A percentile compares a stretch with the other conserved stretches of the same genome.
These are phyloP conservation scores for Waltiozyma sp. DNA, from an alignment of 1,139 yeast genomes.

Conservation along the genomic window DNA sequence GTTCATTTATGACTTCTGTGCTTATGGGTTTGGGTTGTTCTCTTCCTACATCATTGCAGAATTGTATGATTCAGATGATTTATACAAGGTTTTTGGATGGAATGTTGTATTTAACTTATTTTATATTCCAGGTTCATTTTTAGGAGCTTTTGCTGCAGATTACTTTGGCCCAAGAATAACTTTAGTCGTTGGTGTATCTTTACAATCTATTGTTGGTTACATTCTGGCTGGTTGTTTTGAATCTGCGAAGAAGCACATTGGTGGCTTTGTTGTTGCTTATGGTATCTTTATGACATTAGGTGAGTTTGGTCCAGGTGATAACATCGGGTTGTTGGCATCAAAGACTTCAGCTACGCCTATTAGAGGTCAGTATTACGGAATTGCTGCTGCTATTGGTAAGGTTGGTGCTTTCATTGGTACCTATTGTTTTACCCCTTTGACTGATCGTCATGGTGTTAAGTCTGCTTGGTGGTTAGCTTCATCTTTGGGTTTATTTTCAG, in stretches of 20 bases:
- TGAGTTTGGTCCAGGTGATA: conserved; percentile 92
- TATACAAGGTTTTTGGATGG: conserved; percentile 84
- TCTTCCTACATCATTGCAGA: conserved; percentile 54
- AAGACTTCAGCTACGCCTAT: conserved; percentile 80
- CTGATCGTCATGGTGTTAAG: conserved; percentile 44
- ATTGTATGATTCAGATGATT: conserved; percentile 49
- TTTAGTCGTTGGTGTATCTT: conserved; percentile 50
- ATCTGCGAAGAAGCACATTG: conserved; percentile 48
- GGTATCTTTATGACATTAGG: conserved; percentile 84
- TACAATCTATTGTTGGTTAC: conserved; percentile 77
- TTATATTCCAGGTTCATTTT: conserved; percentile 80
- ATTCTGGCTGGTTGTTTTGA: conserved; percentile 69
- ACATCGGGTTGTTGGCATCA: conserved; percentile 78
- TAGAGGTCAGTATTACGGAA: conserved; percentile 84
- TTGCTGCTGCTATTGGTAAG: conserved; percentile 87
- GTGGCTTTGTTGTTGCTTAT: conserved; percentile 71
- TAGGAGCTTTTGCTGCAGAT: conserved; percentile 79
- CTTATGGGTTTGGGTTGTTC: conserved; percentile 80
- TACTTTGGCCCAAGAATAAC: conserved; percentile 83
- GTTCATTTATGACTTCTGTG: conserved; percentile 85
- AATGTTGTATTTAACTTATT: conserved; percentile 79
- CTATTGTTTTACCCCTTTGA: conserved; percentile 72
- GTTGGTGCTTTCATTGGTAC: conserved; percentile 90
- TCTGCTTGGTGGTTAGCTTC: conserved; percentile 82
- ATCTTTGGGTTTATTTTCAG: conserved; percentile 64